Evolutionary conservation across 192 early-diverging fungal genomes (phyloP).

Genomic region (Umbelopsis ramanniana): DNA sequence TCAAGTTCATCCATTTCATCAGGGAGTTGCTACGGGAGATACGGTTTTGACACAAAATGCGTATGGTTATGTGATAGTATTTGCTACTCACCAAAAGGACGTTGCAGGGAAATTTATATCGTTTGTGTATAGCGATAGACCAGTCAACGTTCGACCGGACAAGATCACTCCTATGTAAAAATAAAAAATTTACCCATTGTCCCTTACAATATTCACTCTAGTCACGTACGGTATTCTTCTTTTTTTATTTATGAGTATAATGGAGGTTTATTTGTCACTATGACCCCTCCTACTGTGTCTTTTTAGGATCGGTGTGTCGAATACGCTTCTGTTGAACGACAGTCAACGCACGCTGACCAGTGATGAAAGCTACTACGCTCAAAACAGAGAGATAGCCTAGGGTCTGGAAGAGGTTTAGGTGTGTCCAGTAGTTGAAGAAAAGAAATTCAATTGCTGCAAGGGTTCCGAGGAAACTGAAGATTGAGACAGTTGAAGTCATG

Average conservation of each 20-base stretch:
- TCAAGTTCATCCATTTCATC: conserved; percentile 6
- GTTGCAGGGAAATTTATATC: conserved; percentile 50
- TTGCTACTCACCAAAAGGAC: conserved; percentile 52
- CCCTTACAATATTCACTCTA: not conserved
- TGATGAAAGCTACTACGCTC: conserved; percentile 43
- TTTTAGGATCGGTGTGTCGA: conserved; percentile 13
- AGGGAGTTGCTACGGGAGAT: conserved; percentile 57
- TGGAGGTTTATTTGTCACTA: not conserved
- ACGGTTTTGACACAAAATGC: conserved; percentile 50
- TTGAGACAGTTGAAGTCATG: conserved; percentile 20
- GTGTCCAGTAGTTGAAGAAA: conserved; percentile 56
- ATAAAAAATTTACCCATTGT: not conserved
- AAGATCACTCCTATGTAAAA: conserved; percentile 12
- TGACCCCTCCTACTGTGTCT: not conserved
- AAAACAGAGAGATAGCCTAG: conserved; percentile 46
- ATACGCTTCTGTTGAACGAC: conserved; percentile 33
- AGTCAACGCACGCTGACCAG: conserved; percentile 52
- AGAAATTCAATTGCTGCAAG: conserved; percentile 50
- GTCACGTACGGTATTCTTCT: not conserved
- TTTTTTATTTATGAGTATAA: conserved; percentile 26
- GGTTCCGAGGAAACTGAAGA: conserved; percentile 47
- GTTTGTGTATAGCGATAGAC: conserved; percentile 55
- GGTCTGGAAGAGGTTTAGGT: conserved; percentile 53
- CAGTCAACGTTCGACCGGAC: conserved; percentile 39
- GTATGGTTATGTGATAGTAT: conserved; percentile 53